Base-by-base conservation (phyloP, 1,284 basidiomycete species). In the Cutaneotrichosporon mucoides region DNA sequence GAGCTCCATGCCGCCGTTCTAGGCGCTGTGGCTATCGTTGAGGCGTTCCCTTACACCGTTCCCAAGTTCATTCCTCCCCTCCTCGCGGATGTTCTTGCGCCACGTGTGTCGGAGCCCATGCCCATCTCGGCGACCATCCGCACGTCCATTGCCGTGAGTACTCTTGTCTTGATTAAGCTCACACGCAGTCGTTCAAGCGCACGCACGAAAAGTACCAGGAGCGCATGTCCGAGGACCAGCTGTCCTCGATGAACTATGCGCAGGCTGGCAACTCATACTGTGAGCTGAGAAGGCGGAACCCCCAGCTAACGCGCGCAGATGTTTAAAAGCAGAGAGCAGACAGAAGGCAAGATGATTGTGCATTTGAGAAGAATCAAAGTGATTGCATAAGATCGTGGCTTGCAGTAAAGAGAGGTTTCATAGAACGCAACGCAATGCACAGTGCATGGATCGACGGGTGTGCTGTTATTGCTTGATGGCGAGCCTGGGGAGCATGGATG, bases 51-150 rank as follows among this genome's bases (percentile, higher is more conserved):
- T 0, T 85, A 84, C 72, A 82, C 84, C 6, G 83, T 85, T 3
- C 84, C 84, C 6, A 79, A 78, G 49, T 85, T 84, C 68, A 82
- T 98, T 55, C 71, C 53, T 3, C 45, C 73, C 47, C 65, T 72
- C 51, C 70, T 79, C 51, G 75, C 73, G 53, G 75, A 74, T 60
- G 69, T 68, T 37, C 71, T 72, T 37, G 76, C 72, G 47, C 70
- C 70, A 68, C 90, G 96, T 75, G 87, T 89, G 2, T 89, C 92
- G 5, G 92, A 94, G 73, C 93, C 94, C 24, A 87, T 88, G 48
- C 94, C 94, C 16, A 90, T 98, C 70, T 90, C 89, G 33, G 91
- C 89, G 4, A 91, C 92, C 6, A 92, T 95, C 69, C 84, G 90
- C 54, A 87, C 88, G 68, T 90, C 87, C 76, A 92, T 92, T 52